phyloP scores from a whole-genome alignment of 441 rosid genomes.

The Populus hybrid region DNA sequence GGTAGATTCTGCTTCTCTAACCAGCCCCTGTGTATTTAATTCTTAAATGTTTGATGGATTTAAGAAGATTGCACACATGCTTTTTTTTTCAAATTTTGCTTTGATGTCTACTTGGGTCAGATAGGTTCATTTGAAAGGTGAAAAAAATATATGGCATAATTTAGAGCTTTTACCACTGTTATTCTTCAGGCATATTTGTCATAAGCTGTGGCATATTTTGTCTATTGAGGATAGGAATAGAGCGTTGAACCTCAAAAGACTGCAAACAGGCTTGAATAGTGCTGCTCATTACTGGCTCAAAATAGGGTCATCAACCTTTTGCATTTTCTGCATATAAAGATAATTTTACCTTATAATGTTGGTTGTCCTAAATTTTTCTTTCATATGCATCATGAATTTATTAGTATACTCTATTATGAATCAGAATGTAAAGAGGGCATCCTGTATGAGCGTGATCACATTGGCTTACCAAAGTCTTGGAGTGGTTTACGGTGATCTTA shows the following conservation, averaged over 20 bases:
- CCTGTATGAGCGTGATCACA: constrained; percentile 48
- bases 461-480: constrained; percentile 82
- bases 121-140: not conserved
- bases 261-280: not conserved
- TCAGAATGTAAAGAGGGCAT: constrained; percentile 57
- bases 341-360: too few species aligned
- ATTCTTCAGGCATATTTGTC: not conserved
- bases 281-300: not conserved
- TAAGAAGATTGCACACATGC: not conserved
- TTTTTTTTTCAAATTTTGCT: too few species aligned
- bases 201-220: not conserved
- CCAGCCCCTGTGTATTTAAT: too few species aligned
- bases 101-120: not conserved
- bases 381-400: not conserved
- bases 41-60: not conserved
- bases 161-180: not conserved
- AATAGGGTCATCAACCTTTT: too few species aligned
- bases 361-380: not conserved
- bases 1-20: too few species aligned
- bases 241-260: not conserved
- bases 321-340: not conserved
- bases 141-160: not conserved
- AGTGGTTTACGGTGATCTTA: constrained; percentile 69
- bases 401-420: not conserved
- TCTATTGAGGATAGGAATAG: not conserved